Conservation (phyloP, 2,329 filamentous ascomycete species). For the Alternaria brassicicola region DNA sequence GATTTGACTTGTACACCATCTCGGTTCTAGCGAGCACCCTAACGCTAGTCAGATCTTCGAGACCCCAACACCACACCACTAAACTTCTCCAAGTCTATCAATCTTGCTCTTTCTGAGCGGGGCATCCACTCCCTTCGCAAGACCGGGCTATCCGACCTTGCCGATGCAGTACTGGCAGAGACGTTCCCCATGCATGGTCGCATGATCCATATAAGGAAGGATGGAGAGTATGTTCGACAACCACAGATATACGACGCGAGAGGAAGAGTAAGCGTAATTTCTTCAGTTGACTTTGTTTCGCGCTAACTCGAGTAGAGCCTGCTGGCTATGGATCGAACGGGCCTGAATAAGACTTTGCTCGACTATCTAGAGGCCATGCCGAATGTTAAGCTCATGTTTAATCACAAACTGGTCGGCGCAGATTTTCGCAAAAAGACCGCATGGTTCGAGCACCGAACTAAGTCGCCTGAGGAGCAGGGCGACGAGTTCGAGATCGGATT, state of each 20-base stretch:
- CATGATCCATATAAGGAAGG: conserved; percentile 84
- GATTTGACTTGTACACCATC: conserved; percentile 30
- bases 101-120: conserved; percentile 89
- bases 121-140: conserved; percentile 86
- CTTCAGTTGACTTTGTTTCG: neutral
- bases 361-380: conserved; percentile 81
- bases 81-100: conserved; percentile 99
- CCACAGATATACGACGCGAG: conserved; percentile 91
- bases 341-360: conserved; percentile 81
- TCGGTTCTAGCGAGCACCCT: neutral
- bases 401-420: conserved; percentile 89
- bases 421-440: conserved; percentile 80
- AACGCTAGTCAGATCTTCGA: conserved; percentile 72
- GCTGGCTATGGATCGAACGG: conserved; percentile 82
- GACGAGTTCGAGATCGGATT: conserved; percentile 82
- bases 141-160: conserved; percentile 68
- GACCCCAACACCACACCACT: conserved; percentile 81
- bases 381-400: conserved; percentile 92
- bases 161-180: conserved; percentile 74
- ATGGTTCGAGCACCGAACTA: conserved; percentile 74
- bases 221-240: conserved; percentile 73
- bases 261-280: conserved; percentile 69
- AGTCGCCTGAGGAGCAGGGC: conserved; percentile 31
- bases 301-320: conserved; percentile 66
- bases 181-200: conserved; percentile 94